A percentile compares a stretch with the other conserved stretches of the same genome.
These are phyloP conservation scores for Nicotiana tabacum DNA, from an alignment of 257 asterid genomes.

Conservation along the genomic window DNA sequence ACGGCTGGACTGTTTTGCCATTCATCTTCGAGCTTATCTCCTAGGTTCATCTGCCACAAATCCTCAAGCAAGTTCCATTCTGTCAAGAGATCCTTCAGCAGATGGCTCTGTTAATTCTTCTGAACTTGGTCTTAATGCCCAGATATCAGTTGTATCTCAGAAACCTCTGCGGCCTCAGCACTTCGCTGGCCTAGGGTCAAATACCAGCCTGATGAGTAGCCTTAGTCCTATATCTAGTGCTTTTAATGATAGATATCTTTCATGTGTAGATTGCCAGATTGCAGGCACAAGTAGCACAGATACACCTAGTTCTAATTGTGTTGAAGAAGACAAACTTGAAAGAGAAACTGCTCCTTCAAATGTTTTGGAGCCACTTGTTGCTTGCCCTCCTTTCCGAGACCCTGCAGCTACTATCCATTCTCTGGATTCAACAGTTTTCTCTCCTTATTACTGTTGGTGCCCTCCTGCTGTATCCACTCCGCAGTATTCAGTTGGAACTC, in stretches of 20 bases:
- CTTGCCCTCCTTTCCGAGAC: constrained; percentile 27
- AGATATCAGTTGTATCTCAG: constrained; percentile 31
- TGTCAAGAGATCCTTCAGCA: constrained; percentile 25
- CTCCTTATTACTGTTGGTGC: constrained; percentile 92
- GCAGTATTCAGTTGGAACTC: constrained; percentile 36
- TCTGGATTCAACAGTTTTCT: constrained; percentile 35
- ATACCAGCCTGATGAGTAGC: constrained; percentile 41
- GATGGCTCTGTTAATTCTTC: constrained; percentile 33
- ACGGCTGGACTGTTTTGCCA: constrained; percentile 68
- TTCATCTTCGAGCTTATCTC: constrained; percentile 72
- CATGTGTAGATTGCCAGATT: constrained; percentile 31
- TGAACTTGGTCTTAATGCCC: constrained; percentile 31
- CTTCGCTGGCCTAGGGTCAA: constrained; percentile 39
- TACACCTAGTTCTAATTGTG: constrained; percentile 26
- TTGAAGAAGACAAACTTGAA: constrained; percentile 29
- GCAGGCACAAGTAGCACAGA: constrained; percentile 25
- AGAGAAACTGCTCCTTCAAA: constrained; percentile 32
- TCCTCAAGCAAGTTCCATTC: constrained; percentile 25
- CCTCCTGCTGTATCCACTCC: constrained; percentile 59
- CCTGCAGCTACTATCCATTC: constrained; percentile 35
- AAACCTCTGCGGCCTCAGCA: constrained; percentile 47
- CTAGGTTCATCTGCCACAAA: constrained; percentile 47
- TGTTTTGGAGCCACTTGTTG: constrained; percentile 30
- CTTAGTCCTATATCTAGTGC: constrained; percentile 65
- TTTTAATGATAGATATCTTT: constrained; percentile 38